A percentile compares a stretch with the other conserved stretches of the same genome.
These are phyloP conservation scores for Tetracentron sinense DNA, from an alignment of 164 flowering plant genomes.

Conservation along the genomic window DNA sequence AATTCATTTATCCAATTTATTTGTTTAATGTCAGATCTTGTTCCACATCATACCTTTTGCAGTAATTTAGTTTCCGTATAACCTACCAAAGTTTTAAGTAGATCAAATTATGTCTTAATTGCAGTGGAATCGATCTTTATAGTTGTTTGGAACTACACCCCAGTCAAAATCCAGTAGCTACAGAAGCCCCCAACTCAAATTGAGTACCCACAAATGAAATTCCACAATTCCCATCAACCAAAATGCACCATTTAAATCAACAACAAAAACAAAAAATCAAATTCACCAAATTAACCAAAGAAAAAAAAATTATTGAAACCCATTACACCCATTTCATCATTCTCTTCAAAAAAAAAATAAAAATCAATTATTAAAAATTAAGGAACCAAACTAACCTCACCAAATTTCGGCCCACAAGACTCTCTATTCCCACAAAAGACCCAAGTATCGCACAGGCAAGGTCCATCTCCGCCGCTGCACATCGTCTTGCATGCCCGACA, in stretches of 20 bases:
- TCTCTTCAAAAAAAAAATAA: not conserved
- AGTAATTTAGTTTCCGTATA: no score
- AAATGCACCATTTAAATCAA: not conserved
- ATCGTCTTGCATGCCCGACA: conserved; percentile 82
- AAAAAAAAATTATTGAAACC: not conserved
- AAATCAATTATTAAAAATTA: not conserved
- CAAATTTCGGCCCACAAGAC: conserved; percentile 68
- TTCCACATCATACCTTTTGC: no score
- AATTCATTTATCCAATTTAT: no score
- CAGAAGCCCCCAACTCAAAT: not conserved
- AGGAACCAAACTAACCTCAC: conserved; percentile 54
- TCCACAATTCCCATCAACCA: not conserved
- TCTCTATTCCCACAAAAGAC: conserved; percentile 76
- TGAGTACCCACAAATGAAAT: not conserved
- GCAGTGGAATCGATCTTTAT: not conserved
- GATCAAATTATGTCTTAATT: no score
- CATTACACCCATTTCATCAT: conserved; percentile 1
- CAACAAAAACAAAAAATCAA: not conserved
- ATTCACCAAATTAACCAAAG: not conserved
- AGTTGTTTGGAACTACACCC: not conserved
- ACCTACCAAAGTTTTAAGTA: no score
- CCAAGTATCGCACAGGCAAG: conserved; percentile 92
- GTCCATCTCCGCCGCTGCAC: conserved; percentile 77
- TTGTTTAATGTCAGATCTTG: no score
- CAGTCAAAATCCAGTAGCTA: not conserved